Percentiles rank a stretch among this genome's conserved stretches.
These are phyloP conservation scores for Globisporangium camurandrum DNA, from an alignment of 352 stramenopile species.

Conservation along the genomic window DNA sequence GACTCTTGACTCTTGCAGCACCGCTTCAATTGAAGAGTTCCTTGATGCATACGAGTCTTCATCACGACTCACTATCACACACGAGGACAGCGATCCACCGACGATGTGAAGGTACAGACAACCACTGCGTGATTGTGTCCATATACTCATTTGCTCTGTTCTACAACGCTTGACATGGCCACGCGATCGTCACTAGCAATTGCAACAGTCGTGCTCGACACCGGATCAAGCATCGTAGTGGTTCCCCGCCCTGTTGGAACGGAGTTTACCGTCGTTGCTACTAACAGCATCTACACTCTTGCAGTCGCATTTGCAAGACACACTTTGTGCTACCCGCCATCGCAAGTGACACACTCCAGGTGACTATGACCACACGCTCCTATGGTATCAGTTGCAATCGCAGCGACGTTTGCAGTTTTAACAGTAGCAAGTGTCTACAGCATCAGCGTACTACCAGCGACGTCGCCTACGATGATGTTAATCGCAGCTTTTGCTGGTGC, in stretches of 20 bases:
- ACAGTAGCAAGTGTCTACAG: neutral
- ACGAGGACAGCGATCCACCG: too few relatives aligned
- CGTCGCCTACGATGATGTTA: neutral
- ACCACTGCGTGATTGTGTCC: too few relatives aligned
- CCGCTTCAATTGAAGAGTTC: too few relatives aligned
- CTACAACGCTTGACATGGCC: conserved; percentile 16
- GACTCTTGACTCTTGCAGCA: neutral
- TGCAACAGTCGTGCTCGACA: conserved; percentile 8
- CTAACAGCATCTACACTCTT: neutral
- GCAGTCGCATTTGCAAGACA: too few relatives aligned
- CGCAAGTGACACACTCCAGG: too few relatives aligned
- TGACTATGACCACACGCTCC: too few relatives aligned
- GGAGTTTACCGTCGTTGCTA: neutral
- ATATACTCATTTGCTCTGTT: conserved; percentile 13
- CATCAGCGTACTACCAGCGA: neutral
- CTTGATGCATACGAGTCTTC: too few relatives aligned
- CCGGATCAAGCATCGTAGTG: conserved; percentile 2
- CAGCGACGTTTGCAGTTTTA: neutral
- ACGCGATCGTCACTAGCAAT: conserved; percentile 4
- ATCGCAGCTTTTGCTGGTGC: neutral
- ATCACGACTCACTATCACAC: too few relatives aligned
- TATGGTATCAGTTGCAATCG: neutral
- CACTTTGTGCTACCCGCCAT: too few relatives aligned
- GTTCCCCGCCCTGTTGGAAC: neutral
- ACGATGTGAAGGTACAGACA: too few relatives aligned